Base-by-base conservation (phyloP, 352 stramenopile species). In the Phytophthora vignae region DNA sequence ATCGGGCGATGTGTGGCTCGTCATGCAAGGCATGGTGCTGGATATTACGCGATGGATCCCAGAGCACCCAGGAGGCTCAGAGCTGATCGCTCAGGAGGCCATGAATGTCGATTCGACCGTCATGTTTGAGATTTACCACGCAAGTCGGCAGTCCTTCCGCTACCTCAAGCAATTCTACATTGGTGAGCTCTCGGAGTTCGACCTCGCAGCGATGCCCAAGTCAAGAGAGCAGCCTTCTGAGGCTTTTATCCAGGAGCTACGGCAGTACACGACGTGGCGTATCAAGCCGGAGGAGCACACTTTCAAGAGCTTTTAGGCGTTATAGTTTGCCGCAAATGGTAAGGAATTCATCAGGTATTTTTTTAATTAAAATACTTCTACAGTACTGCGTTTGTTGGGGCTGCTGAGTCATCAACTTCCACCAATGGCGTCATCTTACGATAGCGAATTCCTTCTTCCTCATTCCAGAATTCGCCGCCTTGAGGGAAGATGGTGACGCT, bases 111-210 rank as follows among this genome's bases (percentile, higher is more conserved):
- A 98, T 50, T 92, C 82, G 33, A 96, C 90, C 0, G 79, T 95
- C 50, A 94, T 98, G 83, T 98, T 98, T 76, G 92, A 98, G 79
- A 95, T 97, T 38, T 97, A 96, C 67, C 92, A 98, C 76, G 89
- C 91, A 14, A 96, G 89, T 60, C 88, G 90, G n/a, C 88, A 97
- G 84, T 96, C 90, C 7, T 98, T 98, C 67, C 82, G 90, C 46
- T 98, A 96, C 70, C 77, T 98, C 40, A 94, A 96, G 70, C 90
- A 97, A 71, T 97, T 98, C 57, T 98, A 97, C 82, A 95, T 98
- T 40, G 92, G 92, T 21, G 90, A 97, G 56, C 79, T 98, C 33
- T 80, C 79, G 19, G 77, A 83, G 2, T 81, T 87, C 7, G 90
- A 97, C 57, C 63, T 87, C 21, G 54, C 33, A 15, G 50, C 78